Evolutionary conservation across 805 yeast species (phyloP).

Genomic region (Starmerella apis): DNA sequence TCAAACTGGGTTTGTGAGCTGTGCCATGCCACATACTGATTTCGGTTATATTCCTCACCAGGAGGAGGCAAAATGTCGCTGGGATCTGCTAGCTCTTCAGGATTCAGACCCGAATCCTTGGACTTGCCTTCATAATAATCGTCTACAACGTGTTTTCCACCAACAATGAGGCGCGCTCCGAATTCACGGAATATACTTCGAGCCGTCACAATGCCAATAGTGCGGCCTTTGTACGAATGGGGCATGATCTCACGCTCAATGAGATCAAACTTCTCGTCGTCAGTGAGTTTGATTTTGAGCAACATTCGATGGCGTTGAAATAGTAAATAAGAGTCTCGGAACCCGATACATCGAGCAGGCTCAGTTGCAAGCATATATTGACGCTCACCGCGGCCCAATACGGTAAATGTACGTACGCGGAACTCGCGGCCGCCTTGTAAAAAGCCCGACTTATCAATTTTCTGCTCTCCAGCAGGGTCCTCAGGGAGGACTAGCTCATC

Average conservation of each 20-base stretch:
- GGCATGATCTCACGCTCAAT: slow-evolving; percentile 76
- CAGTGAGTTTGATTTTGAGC: slow-evolving; percentile 60
- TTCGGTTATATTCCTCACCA: slow-evolving; percentile 38
- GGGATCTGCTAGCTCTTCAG: slow-evolving; percentile 65
- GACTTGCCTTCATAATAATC: slow-evolving; percentile 72
- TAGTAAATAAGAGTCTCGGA: slow-evolving; percentile 78
- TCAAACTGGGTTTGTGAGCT: slow-evolving; percentile 39
- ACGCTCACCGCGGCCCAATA: slow-evolving; percentile 51
- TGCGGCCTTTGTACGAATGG: slow-evolving; percentile 78
- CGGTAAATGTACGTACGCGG: slow-evolving; percentile 41
- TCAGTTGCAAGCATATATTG: slow-evolving; percentile 88
- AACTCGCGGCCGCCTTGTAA: slow-evolving; percentile 64
- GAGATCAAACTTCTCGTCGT: slow-evolving; percentile 71
- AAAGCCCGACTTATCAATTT: slow-evolving; percentile 58
- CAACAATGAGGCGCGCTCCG: slow-evolving; percentile 71
- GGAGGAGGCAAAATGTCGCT: slow-evolving; percentile 40
- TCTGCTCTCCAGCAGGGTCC: slow-evolving; percentile 69
- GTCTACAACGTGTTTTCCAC: slow-evolving; percentile 72
- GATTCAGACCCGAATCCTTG: slow-evolving; percentile 47
- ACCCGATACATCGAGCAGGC: slow-evolving; percentile 90
- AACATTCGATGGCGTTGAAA: slow-evolving; percentile 76
- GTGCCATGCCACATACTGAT: slow-evolving; percentile 48
- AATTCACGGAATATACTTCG: slow-evolving; percentile 81
- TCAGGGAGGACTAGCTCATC: slow-evolving; percentile 72
- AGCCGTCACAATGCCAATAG: slow-evolving; percentile 84